Base-by-base conservation (phyloP, 768 basidiomycete species). In the Hygrocybe coccinea region DNA sequence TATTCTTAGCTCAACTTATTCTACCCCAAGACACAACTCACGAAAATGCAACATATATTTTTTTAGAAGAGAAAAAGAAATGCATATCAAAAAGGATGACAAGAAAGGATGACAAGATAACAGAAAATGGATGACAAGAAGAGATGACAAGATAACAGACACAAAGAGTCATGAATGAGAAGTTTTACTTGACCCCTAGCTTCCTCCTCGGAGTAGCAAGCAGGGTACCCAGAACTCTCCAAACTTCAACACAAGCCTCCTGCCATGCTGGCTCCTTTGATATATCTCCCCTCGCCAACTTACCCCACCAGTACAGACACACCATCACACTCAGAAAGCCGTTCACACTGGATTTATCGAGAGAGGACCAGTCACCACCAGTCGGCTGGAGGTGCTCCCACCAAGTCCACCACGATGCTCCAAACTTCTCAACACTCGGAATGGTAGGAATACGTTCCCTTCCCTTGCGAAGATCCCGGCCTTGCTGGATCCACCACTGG, bases 401-500 rank as follows among this genome's bases (percentile, higher is more conserved):
- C 53, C 53, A 55, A 11, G 10, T 33, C 41, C 53, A 46, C 53
- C 53, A 55, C 5, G 11, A 8, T 36, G 14, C 44, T 5, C 24
- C 44, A 36, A 55, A 55, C 2, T 12, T 37, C 25, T 55, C 41
- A 9, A 10, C 14, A 19, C 15, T 34, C 25, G 1, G 9, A 25
- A 55, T 41, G 21, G 35, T 43, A n/a, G 41, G 41, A 12, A 19
- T 21, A 25, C 25, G 53, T 33, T 43, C 53, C 15, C 53, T 46
- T 12, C 10, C 12, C 12, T 25, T 47, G 12, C 24, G n/a, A 47
- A 47, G n/a, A 21, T 47, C 45, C 12, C 45, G 24, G n/a, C 45
- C 45, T 25, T 47, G 45, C 24, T 47, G 45, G 24, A 55, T 47
- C 53, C 53, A 55, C 53, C 53, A 55, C 15, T 45, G 43, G 14